Evolutionary conservation across 164 flowering plant genomes (phyloP).

Genomic region (Nymphaea thermarum): DNA sequence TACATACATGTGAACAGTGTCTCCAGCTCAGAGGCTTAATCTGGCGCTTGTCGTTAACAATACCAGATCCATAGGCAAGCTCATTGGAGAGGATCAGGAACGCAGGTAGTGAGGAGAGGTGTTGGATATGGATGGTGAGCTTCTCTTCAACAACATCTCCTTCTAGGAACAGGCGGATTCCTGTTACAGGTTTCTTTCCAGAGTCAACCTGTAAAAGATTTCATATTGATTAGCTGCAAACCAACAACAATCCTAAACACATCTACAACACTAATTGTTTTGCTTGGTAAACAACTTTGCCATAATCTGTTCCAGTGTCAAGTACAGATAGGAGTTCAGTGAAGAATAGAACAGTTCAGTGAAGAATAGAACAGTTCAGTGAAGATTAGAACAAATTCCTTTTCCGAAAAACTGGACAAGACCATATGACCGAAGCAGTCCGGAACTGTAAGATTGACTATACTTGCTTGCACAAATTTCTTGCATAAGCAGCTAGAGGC

Average conservation of each 20-base stretch:
- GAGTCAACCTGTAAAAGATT: slow-evolving; percentile 54
- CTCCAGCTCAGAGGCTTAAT: slow-evolving; percentile 73
- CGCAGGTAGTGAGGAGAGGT: slow-evolving; percentile 56
- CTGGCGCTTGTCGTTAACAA: slow-evolving; percentile 31
- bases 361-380: too few relatives aligned
- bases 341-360: background rate
- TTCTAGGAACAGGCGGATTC: slow-evolving; percentile 74
- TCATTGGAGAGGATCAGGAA: slow-evolving; percentile 49
- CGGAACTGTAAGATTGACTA: background rate
- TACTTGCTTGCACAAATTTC: background rate
- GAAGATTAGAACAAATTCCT: too few relatives aligned
- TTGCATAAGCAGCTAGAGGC: background rate
- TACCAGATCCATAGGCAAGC: slow-evolving; percentile 18
- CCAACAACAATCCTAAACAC: background rate
- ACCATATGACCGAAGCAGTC: background rate
- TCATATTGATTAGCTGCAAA: slow-evolving; percentile 7
- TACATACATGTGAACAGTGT: slow-evolving; percentile 75
- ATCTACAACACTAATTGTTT: background rate
- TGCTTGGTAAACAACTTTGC: background rate
- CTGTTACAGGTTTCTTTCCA: slow-evolving; percentile 69
- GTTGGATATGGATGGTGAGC: slow-evolving; percentile 85
- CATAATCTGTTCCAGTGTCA: background rate
- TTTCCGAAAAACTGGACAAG: too few relatives aligned
- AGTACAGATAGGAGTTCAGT: background rate
- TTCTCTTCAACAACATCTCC: slow-evolving; percentile 55